A percentile compares a stretch with the other conserved stretches of the same genome.
phyloP scores from a whole-genome alignment of 352 stramenopile species.

The Phytopythium litorale region DNA sequence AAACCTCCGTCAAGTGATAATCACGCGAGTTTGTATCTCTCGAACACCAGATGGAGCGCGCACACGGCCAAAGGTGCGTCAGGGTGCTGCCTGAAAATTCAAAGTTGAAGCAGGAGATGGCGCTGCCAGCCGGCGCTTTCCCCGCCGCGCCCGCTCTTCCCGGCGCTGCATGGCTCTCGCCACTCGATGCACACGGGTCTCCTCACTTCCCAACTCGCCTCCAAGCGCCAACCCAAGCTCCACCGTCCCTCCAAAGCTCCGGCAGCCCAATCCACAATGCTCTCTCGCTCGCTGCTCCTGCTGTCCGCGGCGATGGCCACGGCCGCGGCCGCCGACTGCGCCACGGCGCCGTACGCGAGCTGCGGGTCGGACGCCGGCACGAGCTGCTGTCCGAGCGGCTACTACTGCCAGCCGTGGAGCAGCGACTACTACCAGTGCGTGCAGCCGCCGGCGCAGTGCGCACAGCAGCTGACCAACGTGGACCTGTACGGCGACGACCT shows the following conservation, averaged over 20 bases:
- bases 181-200: not conserved
- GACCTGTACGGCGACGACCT: conserved; percentile 27
- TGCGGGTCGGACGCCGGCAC: conserved; percentile 7
- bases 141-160: not conserved
- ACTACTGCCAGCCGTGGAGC: conserved; percentile 21
- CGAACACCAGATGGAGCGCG: not conserved
- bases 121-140: not conserved
- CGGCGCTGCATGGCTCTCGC: not conserved
- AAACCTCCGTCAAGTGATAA: not conserved
- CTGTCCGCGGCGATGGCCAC: not conserved
- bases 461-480: conserved; percentile 23
- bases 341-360: conserved; percentile 1
- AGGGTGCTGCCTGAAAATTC: not conserved
- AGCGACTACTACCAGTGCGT: conserved; percentile 23
- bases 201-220: conserved; percentile 5
- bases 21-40: not conserved
- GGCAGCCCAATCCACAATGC: not conserved
- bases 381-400: conserved; percentile 15
- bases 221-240: not conserved
- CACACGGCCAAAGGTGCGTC: not conserved
- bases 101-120: not conserved
- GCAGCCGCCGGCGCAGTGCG: conserved; percentile 12
- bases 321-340: conserved; percentile 2
- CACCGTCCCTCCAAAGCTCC: not conserved
- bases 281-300: not conserved